Evolutionary conservation across 2,329 filamentous ascomycete genomes (phyloP).

Genomic region (Fusarium sp.): DNA sequence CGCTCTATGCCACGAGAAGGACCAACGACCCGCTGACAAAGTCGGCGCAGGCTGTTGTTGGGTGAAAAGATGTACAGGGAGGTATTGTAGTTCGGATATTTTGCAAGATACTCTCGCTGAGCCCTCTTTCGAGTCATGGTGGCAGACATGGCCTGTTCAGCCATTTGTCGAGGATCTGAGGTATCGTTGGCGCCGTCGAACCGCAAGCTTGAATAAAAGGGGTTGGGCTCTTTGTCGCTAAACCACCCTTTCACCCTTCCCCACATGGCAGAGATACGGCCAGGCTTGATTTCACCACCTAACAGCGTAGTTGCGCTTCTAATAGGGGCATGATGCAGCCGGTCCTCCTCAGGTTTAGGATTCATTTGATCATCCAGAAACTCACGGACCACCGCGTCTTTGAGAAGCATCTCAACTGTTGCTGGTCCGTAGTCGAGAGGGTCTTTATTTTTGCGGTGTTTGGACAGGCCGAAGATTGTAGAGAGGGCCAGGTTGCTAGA

Average conservation of each 20-base stretch:
- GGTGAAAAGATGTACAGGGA: conserved; percentile 89
- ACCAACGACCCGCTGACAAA: conserved; percentile 91
- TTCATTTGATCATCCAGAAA: conserved; percentile 78
- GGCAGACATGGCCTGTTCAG: conserved; percentile 87
- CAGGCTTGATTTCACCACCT: conserved; percentile 64
- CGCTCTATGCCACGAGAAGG: conserved; percentile 88
- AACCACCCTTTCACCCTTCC: conserved; percentile 67
- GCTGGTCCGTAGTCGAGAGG: conserved; percentile 92
- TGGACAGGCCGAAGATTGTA: conserved; percentile 73
- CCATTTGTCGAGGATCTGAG: conserved; percentile 87
- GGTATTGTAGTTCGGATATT: conserved; percentile 92
- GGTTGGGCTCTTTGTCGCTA: conserved; percentile 83
- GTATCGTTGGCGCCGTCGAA: conserved; percentile 81
- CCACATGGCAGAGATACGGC: conserved; percentile 71
- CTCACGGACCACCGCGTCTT: conserved; percentile 93
- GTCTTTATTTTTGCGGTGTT: conserved; percentile 74
- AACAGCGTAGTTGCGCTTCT: conserved; percentile 49
- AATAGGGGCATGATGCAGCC: conserved; percentile 48
- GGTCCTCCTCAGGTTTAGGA: conserved; percentile 45
- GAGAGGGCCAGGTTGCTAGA: conserved; percentile 81
- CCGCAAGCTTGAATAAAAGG: conserved; percentile 84
- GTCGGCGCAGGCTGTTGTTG: conserved; percentile 78
- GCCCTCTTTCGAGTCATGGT: conserved; percentile 85
- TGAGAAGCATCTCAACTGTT: conserved; percentile 94
- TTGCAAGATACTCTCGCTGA: conserved; percentile 88